Evolutionary conservation across 2,329 filamentous ascomycete species (phyloP).

Genomic region (Lithohypha guttulata): DNA sequence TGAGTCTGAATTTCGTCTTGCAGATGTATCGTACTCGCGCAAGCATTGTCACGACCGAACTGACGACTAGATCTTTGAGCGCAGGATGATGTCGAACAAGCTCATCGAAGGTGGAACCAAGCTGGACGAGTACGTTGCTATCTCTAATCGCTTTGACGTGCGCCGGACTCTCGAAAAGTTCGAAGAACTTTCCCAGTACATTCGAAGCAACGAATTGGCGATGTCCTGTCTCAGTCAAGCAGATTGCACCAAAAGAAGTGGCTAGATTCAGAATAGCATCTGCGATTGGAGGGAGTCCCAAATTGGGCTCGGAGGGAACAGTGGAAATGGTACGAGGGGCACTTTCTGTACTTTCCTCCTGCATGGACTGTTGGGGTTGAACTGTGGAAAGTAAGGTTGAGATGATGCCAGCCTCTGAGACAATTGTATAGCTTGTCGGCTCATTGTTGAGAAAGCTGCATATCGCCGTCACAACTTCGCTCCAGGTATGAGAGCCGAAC

Average conservation of each 20-base stretch:
- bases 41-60: slow-evolving; percentile 81
- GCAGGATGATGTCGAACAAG: slow-evolving; percentile 84
- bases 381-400: slow-evolving; percentile 74
- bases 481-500: slow-evolving; percentile 94
- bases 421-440: slow-evolving; percentile 90
- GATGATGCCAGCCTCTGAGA: slow-evolving; percentile 86
- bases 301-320: slow-evolving; percentile 36
- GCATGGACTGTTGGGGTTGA: slow-evolving; percentile 2
- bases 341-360: slow-evolving; percentile 22
- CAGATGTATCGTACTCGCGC: slow-evolving; percentile 67
- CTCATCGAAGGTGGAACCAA: slow-evolving; percentile 86
- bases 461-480: slow-evolving; percentile 79
- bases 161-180: slow-evolving; percentile 87
- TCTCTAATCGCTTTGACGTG: slow-evolving; percentile 85
- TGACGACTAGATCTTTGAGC: slow-evolving; percentile 67
- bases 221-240: slow-evolving; percentile 76
- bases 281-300: slow-evolving; percentile 71
- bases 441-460: slow-evolving; percentile 98
- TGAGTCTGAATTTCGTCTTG: slow-evolving; percentile 54
- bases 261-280: slow-evolving; percentile 85
- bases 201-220: slow-evolving; percentile 74
- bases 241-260: slow-evolving; percentile 84
- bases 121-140: slow-evolving; percentile 55
- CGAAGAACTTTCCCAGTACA: slow-evolving; percentile 77
- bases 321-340: slow-evolving; percentile 29